Base-by-base conservation (phyloP, 441 rosid genomes). In the Pelargonium fulgidum region DNA sequence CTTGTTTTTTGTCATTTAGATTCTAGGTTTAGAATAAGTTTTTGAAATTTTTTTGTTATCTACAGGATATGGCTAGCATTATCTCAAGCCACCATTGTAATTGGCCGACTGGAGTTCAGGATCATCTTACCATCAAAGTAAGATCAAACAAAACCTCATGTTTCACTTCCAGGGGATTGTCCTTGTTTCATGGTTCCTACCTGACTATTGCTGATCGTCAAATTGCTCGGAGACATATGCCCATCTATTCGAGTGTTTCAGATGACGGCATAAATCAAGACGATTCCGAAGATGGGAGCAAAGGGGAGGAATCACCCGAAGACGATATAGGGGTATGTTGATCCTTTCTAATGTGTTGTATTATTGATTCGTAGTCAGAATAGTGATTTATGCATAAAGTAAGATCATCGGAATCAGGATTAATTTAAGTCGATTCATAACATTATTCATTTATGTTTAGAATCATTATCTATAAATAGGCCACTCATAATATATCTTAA, bases 31-130 rank as follows among this genome's bases (percentile, higher is more conserved):
- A n/a, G 16, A 36, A 36, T 36, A 36, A 36, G 8, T 50, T 50
- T n/a, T 50, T 50, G 58, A 50, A 5, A 16, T 50, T 50, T 8
- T 50, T 50, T 50, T 19, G 58, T 33, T 52, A 8, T 65, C 58
- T 76, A 59, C 80, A 80, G 87, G 83, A 75, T 29, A 89, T 83
- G 88, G 81, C 76, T 72, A 87, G 86, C 83, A 69, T 84, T 62
- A 62, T 84, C 59, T 80, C 89, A 68, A 76, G 90, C 75, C 90
- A 82, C 61, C 70, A 62, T 67, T 82, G 82, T 68, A 84, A 81
- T 69, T 86, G 85, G 80, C 79, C 85, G 36, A 72, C 74, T 44
- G 77, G 79, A 72, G 73, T 66, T 56, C 83, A 79, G 4, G 79
- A 81, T 16, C 77, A 75, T 29, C 64, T 76, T 6, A 50, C 14